A percentile compares a stretch with the other conserved stretches of the same genome.
phyloP scores from a whole-genome alignment of 2,329 filamentous ascomycete genomes.

The Aspergillus versicolor region DNA sequence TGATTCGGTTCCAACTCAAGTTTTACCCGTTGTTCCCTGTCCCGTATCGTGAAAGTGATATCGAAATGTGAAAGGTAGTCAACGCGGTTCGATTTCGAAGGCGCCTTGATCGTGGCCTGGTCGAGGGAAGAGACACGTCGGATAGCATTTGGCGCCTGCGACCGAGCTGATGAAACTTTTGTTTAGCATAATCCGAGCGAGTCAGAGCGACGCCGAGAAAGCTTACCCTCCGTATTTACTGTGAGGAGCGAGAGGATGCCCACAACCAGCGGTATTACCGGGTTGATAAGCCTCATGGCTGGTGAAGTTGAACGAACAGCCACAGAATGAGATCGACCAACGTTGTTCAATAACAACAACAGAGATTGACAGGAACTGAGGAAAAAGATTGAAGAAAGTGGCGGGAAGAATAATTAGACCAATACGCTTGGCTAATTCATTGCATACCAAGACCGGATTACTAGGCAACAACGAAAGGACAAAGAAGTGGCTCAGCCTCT shows the following conservation, averaged over 20 bases:
- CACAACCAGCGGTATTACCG: slow-evolving; percentile 26
- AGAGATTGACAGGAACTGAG: slow-evolving; percentile 5
- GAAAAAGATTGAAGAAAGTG: slow-evolving; percentile 6
- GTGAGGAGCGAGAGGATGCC: slow-evolving; percentile 26
- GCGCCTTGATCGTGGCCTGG: slow-evolving; percentile 73
- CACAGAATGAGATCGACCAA: slow-evolving; percentile 1
- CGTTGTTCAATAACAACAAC: slow-evolving; percentile 1
- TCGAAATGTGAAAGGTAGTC: slow-evolving; percentile 82
- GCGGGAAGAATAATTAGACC: slow-evolving; percentile 3
- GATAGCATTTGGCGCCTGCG: slow-evolving; percentile 73
- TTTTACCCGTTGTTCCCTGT: slow-evolving; percentile 67
- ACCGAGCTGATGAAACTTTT: slow-evolving; percentile 56
- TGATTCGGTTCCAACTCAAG: slow-evolving; percentile 85
- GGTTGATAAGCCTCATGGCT: slow-evolving; percentile 28
- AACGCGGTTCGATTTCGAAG: slow-evolving; percentile 64
- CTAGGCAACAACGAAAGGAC: slow-evolving; percentile 21
- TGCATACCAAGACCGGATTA: slow-evolving; percentile 5
- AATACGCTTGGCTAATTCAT: slow-evolving; percentile 5
- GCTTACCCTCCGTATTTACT: slow-evolving; percentile 16
- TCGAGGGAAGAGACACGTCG: slow-evolving; percentile 71
- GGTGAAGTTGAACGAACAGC: slow-evolving; percentile 9
- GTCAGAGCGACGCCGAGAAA: background rate
- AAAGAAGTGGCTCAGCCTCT: background rate
- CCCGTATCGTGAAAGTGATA: slow-evolving; percentile 73
- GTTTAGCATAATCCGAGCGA: background rate